Conservation (phyloP, 208 protist species). For the Trichomonas gallinae region DNA sequence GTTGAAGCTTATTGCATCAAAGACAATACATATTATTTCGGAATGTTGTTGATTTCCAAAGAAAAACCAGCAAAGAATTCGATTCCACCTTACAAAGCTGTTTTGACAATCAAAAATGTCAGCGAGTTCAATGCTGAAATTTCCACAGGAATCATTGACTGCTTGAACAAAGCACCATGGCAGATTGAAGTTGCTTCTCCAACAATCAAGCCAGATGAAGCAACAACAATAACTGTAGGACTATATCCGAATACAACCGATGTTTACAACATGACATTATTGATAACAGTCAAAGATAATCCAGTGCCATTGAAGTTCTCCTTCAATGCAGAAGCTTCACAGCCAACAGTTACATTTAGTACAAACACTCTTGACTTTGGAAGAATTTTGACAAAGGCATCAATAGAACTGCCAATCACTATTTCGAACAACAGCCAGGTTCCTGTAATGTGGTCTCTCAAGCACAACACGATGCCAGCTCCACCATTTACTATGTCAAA, state of each 20-base stretch:
- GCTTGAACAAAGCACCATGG: background rate
- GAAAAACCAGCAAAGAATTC: background rate
- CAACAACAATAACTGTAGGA: background rate
- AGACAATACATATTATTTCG: background rate
- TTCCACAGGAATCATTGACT: background rate
- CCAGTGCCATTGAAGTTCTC: background rate
- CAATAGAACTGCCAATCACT: background rate
- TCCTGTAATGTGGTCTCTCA: background rate
- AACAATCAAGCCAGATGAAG: background rate
- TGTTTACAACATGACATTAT: background rate
- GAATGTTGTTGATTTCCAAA: background rate
- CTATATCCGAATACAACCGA: background rate
- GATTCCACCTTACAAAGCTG: background rate
- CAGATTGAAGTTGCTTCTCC: background rate
- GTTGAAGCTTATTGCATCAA: background rate
- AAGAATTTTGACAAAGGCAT: background rate
- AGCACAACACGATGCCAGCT: background rate
- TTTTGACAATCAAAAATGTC: background rate
- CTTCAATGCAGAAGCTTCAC: background rate
- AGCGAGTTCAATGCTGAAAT: background rate
- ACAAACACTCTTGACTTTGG: background rate
- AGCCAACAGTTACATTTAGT: background rate
- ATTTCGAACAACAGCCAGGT: background rate
- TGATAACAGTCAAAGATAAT: constrained; percentile 16
- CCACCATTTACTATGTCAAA: background rate